phyloP scores from a whole-genome alignment of 768 basidiomycete species.

The Cytidiella melzeri region DNA sequence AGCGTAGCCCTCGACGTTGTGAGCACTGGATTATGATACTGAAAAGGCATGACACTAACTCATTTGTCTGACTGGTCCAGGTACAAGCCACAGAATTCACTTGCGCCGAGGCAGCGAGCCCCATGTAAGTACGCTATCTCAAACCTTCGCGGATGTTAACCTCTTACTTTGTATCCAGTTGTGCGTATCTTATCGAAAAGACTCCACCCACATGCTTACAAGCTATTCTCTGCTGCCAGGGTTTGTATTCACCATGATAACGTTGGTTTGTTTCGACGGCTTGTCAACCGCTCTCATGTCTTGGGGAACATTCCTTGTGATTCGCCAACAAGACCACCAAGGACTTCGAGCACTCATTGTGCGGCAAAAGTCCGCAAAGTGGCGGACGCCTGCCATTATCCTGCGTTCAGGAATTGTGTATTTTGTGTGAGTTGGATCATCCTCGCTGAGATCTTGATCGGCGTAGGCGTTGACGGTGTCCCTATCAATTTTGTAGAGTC shows the following conservation, averaged over 20 bases:
- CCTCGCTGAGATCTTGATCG: not conserved
- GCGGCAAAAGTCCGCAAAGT: not conserved
- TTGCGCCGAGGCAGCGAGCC: slow-evolving; percentile 8
- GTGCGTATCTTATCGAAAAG: not conserved
- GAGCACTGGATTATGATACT: too few species aligned
- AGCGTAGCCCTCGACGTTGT: slow-evolving; percentile 9
- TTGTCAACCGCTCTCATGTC: slow-evolving; percentile 6
- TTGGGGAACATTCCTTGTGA: not conserved
- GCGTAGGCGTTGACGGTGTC: not conserved
- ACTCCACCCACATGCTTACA: not conserved
- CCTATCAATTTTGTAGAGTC: not conserved
- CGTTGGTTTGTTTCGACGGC: slow-evolving; percentile 8
- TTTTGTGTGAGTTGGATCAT: not conserved
- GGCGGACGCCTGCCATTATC: not conserved
- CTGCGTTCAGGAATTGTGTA: not conserved
- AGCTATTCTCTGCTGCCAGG: not conserved
- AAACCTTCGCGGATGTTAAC: not conserved
- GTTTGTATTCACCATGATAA: slow-evolving; percentile 8
- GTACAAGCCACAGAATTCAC: slow-evolving; percentile 8
- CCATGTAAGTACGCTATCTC: slow-evolving; percentile 2
- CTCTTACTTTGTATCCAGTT: not conserved
- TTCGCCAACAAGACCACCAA: not conserved
- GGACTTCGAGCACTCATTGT: not conserved
- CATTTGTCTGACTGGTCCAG: not conserved
- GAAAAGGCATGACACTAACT: too few species aligned